Evolutionary conservation across 2,329 filamentous ascomycete species (phyloP).

Genomic region (Alternaria metachromatica): DNA sequence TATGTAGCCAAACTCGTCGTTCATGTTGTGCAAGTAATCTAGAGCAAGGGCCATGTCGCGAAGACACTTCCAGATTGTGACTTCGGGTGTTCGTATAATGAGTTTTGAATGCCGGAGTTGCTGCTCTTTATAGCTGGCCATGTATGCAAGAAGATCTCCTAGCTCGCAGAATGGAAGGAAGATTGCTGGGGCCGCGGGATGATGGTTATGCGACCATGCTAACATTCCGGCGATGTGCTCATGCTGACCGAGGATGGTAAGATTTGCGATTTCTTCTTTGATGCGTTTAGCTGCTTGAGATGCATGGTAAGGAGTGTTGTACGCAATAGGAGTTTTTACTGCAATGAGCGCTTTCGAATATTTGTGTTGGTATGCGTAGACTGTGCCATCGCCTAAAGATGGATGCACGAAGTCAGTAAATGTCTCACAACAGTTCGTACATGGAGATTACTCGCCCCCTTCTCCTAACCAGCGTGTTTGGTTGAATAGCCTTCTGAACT

Average conservation of each 20-base stretch:
- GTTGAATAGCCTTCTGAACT: neutral
- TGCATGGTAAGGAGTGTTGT: neutral
- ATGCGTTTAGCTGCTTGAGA: neutral
- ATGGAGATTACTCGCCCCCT: slow-evolving; percentile 9
- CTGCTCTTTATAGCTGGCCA: neutral
- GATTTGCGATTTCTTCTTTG: neutral
- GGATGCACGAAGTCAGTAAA: too few relatives aligned
- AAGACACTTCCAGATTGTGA: slow-evolving; percentile 37
- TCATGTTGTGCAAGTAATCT: slow-evolving; percentile 27
- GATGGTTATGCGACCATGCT: slow-evolving; percentile 1
- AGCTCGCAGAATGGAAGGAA: slow-evolving; percentile 27
- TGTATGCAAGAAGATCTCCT: slow-evolving; percentile 22
- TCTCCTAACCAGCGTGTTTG: neutral
- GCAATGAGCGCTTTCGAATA: neutral
- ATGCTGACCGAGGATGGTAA: slow-evolving; percentile 7
- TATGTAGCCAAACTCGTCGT: slow-evolving; percentile 57
- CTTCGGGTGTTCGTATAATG: slow-evolving; percentile 19
- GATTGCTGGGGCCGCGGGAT: slow-evolving; percentile 18
- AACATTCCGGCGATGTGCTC: slow-evolving; percentile 20
- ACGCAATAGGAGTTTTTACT: neutral
- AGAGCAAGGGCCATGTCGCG: slow-evolving; percentile 31
- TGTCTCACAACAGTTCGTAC: too few relatives aligned
- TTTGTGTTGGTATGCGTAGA: slow-evolving; percentile 6
- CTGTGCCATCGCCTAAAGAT: slow-evolving; percentile 11
- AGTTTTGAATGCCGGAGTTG: neutral